These are phyloP conservation scores for Pichia sp. DNA, from an alignment of 1,139 yeast genomes.

Conservation along the genomic window DNA sequence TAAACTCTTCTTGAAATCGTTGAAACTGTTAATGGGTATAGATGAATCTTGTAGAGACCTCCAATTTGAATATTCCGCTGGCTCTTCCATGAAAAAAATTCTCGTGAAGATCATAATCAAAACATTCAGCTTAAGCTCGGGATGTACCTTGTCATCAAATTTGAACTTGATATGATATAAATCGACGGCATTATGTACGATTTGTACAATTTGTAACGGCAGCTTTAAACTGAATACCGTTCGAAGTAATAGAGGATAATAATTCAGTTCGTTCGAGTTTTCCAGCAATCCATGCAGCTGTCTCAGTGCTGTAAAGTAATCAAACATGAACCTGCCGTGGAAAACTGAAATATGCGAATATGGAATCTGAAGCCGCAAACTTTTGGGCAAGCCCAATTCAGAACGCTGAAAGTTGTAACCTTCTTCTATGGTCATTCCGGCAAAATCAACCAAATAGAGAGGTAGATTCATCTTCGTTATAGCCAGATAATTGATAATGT, in stretches of 20 bases:
- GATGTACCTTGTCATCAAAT: conserved; percentile 13
- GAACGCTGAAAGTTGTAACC: conserved; percentile 6
- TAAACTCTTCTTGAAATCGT: conserved; percentile 23
- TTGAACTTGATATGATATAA: conserved; percentile 7
- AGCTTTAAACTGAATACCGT: conserved; percentile 15
- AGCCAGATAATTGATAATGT: conserved; percentile 3
- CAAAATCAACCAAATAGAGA: conserved; percentile 10
- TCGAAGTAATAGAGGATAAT: conserved; percentile 19
- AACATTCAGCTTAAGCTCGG: conserved; percentile 17
- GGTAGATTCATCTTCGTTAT: conserved; percentile 5
- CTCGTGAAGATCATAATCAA: not conserved
- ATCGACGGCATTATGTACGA: conserved; percentile 15
- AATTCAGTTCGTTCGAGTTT: conserved; percentile 11
- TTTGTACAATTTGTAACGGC: conserved; percentile 21
- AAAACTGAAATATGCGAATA: conserved; percentile 4
- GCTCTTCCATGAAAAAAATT: too few species aligned
- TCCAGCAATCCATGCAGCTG: not conserved
- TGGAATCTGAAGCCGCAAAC: conserved; percentile 6
- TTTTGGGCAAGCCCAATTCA: conserved; percentile 13
- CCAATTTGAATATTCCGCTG: not conserved
- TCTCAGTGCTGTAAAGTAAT: conserved; percentile 4
- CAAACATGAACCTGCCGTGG: conserved; percentile 12
- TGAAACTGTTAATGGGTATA: conserved; percentile 5
- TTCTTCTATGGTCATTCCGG: conserved; percentile 10
- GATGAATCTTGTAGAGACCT: not conserved